Percentiles rank a stretch among this genome's conserved stretches.
Evolutionary conservation across 768 basidiomycete genomes (phyloP).

Genomic region (Trametes sanguinea): DNA sequence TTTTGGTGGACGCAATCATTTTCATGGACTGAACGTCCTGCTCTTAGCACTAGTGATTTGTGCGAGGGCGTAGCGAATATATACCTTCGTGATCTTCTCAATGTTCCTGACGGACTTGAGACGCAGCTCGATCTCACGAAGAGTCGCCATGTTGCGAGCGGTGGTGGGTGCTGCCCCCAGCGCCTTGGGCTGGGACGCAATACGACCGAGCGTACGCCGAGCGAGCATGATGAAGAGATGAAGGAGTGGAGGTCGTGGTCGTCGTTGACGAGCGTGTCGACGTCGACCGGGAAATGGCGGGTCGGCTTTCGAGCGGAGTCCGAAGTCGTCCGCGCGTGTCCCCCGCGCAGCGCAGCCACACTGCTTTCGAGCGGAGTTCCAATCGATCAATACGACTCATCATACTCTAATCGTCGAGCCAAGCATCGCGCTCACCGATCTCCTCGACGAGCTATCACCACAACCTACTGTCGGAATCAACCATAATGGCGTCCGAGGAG

Average conservation of each 20-base stretch:
- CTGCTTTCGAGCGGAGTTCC: constrained; percentile 10
- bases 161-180: constrained; percentile 44
- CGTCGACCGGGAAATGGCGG: constrained; percentile 30
- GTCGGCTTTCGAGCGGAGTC: constrained; percentile 19
- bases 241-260: constrained; percentile 28
- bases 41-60: neutral
- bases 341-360: neutral
- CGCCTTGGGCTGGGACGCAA: constrained; percentile 42
- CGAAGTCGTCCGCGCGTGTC: neutral
- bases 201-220: constrained; percentile 48
- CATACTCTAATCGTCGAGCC: constrained; percentile 16
- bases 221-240: constrained; percentile 46
- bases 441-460: constrained; percentile 33
- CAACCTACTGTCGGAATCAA: neutral
- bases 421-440: constrained; percentile 10
- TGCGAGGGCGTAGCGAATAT: neutral
- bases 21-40: constrained; percentile 78
- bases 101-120: constrained; percentile 97
- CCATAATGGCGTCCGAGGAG: constrained; percentile 63
- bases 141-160: constrained; percentile 92
- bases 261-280: constrained; percentile 20
- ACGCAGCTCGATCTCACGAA: constrained; percentile 95
- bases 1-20: constrained; percentile 98
- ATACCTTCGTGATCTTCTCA: constrained; percentile 98
- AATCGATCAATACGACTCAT: constrained; percentile 14